phyloP scores from a whole-genome alignment of 2,329 filamentous ascomycete species.

The Alternaria angustiovoidea region DNA sequence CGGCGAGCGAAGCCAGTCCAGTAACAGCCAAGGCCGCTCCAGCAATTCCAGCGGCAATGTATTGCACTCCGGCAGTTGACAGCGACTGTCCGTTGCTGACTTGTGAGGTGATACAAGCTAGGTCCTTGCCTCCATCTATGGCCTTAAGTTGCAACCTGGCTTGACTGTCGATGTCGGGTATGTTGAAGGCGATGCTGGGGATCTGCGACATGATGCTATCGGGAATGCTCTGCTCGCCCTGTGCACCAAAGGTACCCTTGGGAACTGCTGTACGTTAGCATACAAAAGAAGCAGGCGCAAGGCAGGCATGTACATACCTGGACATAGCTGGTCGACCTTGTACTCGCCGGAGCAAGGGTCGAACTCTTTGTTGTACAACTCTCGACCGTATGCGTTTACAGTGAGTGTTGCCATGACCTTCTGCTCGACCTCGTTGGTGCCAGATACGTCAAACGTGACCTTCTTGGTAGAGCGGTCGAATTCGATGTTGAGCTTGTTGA shows the following conservation, averaged over 20 bases:
- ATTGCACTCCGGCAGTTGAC: slow-evolving; percentile 77
- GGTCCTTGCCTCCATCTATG: slow-evolving; percentile 65
- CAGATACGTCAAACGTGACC: slow-evolving; percentile 83
- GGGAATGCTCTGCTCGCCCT: slow-evolving; percentile 76
- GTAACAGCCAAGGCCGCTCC: slow-evolving; percentile 81
- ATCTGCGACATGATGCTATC: slow-evolving; percentile 75
- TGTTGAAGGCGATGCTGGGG: slow-evolving; percentile 84
- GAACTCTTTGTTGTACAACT: slow-evolving; percentile 81
- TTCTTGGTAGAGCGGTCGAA: slow-evolving; percentile 79
- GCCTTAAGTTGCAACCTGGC: slow-evolving; percentile 79
- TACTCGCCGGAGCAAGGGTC: slow-evolving; percentile 78
- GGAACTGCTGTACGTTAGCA: slow-evolving; percentile 66
- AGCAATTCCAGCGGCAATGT: slow-evolving; percentile 82
- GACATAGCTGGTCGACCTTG: slow-evolving; percentile 79
- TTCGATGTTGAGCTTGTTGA: slow-evolving; percentile 77
- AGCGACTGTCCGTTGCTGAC: slow-evolving; percentile 90
- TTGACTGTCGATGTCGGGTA: slow-evolving; percentile 88
- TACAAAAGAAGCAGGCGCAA: neutral
- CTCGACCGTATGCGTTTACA: slow-evolving; percentile 83
- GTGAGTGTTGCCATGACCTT: slow-evolving; percentile 81
- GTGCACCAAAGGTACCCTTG: slow-evolving; percentile 74
- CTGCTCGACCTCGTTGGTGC: slow-evolving; percentile 74
- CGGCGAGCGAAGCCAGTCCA: slow-evolving; percentile 72
- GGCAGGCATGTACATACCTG: slow-evolving; percentile 63
- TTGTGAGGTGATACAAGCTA: slow-evolving; percentile 83